Base-by-base conservation (phyloP, 2,329 filamentous ascomycete genomes). In the Talaromyces verruculosus region DNA sequence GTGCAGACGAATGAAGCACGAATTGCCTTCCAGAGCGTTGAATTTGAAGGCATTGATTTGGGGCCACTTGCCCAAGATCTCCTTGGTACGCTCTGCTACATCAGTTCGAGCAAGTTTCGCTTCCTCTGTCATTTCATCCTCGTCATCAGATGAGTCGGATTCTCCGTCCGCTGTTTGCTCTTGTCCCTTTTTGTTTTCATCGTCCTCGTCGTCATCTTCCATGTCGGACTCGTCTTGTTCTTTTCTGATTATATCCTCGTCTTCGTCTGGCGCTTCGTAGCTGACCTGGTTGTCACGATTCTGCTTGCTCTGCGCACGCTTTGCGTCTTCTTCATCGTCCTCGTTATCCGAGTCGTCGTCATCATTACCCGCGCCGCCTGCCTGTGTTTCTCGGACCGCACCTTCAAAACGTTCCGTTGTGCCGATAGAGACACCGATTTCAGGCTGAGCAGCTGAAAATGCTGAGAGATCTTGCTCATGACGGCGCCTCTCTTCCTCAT, bases 251-350 rank as follows among this genome's bases (percentile, higher is more conserved):
- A 92, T 88, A 72, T 96, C 87, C 73, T 98, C 95, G 3, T 94
- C 94, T 5, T 97, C 93, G 74, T 98, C 95, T 57, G 96, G 96
- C 39, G 89, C 91, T 45, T 92, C 94, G 71, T 97, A 98, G 15
- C 92, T 95, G 2, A 94, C 89, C 35, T 90, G 91, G 78, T 97
- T 91, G 62, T 85, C 83, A 47, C 91, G 89, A 76, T 96, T 95
- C 55, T 88, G 87, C 28, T 68, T 71, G 51, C 76, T 73, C 88
- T 93, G 60, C 87, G 82, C 82, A 63, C 86, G 82, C 67, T 84
- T 85, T 64, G 86, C 85, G 67, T 86, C 92, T 74, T 96, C 91
- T 65, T 88, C 89, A 63, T 95, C 93, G 53, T 88, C 92, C 33
- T 88, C 89, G n/a, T 89, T 87, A 66, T 91, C 85, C 5, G 13